phyloP scores from a whole-genome alignment of 2,329 filamentous ascomycete genomes.

The Sporothrix inflata region DNA sequence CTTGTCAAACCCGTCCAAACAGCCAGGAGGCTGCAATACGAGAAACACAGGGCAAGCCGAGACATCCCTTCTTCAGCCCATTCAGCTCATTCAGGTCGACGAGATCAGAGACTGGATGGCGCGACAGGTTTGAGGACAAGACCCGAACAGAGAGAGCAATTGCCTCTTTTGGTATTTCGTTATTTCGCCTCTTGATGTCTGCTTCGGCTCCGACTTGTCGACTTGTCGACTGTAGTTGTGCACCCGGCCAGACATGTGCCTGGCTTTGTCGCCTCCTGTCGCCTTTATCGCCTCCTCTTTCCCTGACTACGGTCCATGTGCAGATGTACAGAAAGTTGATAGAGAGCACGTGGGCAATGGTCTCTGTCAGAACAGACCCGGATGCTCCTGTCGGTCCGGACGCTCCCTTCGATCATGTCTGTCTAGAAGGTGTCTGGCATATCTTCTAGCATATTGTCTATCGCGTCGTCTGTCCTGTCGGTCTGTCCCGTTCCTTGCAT shows the following conservation, averaged over 20 bases:
- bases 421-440: not conserved
- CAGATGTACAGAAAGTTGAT: not conserved
- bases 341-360: not conserved
- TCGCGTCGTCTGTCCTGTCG: not conserved
- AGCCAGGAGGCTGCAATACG: not conserved
- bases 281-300: not conserved
- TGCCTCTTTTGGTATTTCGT: not conserved
- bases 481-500: not conserved
- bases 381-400: not conserved
- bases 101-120: not conserved
- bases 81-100: not conserved
- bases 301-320: constrained; percentile 2
- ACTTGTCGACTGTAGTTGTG: not conserved
- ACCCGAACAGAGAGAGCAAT: not conserved
- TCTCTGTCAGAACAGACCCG: not conserved
- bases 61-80: not conserved
- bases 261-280: not conserved
- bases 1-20: not conserved
- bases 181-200: too few species aligned
- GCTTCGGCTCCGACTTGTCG: not conserved
- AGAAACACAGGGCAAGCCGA: not conserved
- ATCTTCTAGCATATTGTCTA: not conserved
- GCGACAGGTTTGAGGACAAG: not conserved
- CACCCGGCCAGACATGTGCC: constrained; percentile 1
- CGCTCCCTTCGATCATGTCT: not conserved